Percentiles rank a stretch among this genome's conserved stretches.
Evolutionary conservation across 169 alveolate genomes (phyloP).

Genomic region (Babesia bigemina): DNA sequence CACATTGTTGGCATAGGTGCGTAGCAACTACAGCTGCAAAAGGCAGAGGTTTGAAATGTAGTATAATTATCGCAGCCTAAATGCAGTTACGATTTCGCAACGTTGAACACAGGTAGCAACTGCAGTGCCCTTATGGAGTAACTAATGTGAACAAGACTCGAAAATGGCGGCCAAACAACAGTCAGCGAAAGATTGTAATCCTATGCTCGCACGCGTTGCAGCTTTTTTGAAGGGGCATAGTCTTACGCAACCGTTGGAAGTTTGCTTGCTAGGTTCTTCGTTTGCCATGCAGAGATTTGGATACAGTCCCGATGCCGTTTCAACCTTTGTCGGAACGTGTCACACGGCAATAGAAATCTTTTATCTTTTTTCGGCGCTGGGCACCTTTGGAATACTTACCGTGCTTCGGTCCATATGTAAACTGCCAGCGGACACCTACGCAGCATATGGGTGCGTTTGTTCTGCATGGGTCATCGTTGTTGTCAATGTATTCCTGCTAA

Average conservation of each 20-base stretch:
- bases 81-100: too few species aligned
- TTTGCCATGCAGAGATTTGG: conserved; percentile 43
- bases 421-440: not conserved
- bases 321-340: conserved; percentile 27
- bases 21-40: too few species aligned
- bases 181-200: not conserved
- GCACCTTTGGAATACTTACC: not conserved
- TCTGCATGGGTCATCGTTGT: conserved; percentile 5
- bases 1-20: too few species aligned
- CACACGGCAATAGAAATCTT: conserved; percentile 18
- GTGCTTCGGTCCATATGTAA: too few species aligned
- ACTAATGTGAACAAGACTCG: too few species aligned
- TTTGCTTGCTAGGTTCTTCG: conserved; percentile 33
- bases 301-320: conserved; percentile 4
- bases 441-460: not conserved
- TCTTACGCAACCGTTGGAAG: conserved; percentile 23
- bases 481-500: conserved; percentile 9
- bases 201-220: not conserved
- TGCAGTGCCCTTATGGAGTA: too few species aligned
- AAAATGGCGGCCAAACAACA: not conserved
- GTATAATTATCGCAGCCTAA: too few species aligned
- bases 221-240: conserved; percentile 15
- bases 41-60: too few species aligned
- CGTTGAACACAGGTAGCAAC: too few species aligned
- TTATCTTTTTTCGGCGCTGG: conserved; percentile 21